Conservation (phyloP, 2,329 filamentous ascomycete genomes). For the Trichophyton rubrum region DNA sequence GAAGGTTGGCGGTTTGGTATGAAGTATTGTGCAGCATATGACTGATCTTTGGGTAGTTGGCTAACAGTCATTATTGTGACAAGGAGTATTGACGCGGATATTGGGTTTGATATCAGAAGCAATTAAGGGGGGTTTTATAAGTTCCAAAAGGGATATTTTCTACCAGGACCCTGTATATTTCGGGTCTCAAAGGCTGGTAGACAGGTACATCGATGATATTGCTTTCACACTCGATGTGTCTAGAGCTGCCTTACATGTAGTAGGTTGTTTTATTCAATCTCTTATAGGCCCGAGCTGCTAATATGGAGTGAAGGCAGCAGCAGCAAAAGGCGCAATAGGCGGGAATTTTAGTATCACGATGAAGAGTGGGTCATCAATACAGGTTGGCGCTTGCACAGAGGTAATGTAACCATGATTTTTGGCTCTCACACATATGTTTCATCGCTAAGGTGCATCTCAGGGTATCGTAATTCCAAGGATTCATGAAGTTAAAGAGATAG, state of each 20-base stretch:
- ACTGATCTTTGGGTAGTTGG: background rate
- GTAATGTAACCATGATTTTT: constrained; percentile 18
- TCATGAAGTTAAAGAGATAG: constrained; percentile 33
- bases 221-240: constrained; percentile 47
- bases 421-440: background rate
- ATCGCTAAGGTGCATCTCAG: constrained; percentile 24
- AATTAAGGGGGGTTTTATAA: constrained; percentile 34
- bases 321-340: constrained; percentile 32
- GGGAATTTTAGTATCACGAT: constrained; percentile 23
- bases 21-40: background rate
- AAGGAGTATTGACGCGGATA: constrained; percentile 44
- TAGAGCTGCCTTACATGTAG: constrained; percentile 45
- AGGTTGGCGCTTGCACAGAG: constrained; percentile 27
- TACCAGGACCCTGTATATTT: constrained; percentile 51
- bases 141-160: constrained; percentile 54
- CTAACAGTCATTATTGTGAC: background rate
- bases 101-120: constrained; percentile 44
- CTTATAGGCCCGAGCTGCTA: background rate
- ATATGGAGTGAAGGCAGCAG: constrained; percentile 24
- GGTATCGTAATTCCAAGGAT: constrained; percentile 43
- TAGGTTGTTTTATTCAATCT: constrained; percentile 21
- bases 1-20: constrained; percentile 49
- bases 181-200: constrained; percentile 44
- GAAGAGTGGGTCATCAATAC: constrained; percentile 20
- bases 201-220: constrained; percentile 48